phyloP scores from a whole-genome alignment of 768 basidiomycete species.

The Dioszegia hungarica region DNA sequence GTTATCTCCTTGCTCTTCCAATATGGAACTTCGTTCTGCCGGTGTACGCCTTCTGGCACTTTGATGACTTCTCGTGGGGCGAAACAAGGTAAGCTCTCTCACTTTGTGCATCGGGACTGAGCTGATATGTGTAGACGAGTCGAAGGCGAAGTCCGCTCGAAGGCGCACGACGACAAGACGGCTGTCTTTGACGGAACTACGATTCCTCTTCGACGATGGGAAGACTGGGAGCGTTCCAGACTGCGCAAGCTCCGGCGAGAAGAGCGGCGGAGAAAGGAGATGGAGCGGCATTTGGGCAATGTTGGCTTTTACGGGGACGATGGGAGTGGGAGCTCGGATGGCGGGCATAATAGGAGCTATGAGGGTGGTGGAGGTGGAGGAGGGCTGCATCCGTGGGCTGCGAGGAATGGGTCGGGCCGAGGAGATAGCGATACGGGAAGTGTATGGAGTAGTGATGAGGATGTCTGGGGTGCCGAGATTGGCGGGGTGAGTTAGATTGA shows the following conservation, averaged over 20 bases:
- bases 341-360: neutral
- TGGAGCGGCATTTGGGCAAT: slow-evolving; percentile 59
- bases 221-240: slow-evolving; percentile 96
- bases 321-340: slow-evolving; percentile 5
- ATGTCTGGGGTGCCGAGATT: slow-evolving; percentile 92
- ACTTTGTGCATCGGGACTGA: neutral
- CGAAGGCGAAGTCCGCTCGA: slow-evolving; percentile 77
- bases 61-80: slow-evolving; percentile 99
- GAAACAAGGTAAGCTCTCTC: slow-evolving; percentile 79
- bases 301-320: slow-evolving; percentile 12
- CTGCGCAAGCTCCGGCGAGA: slow-evolving; percentile 85
- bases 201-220: slow-evolving; percentile 95
- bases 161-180: slow-evolving; percentile 62
- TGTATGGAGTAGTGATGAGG: slow-evolving; percentile 73
- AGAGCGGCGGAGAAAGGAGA: slow-evolving; percentile 60
- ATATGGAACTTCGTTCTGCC: slow-evolving; percentile 95
- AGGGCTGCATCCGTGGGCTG: slow-evolving; percentile 21
- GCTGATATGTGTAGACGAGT: slow-evolving; percentile 65
- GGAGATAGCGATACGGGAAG: slow-evolving; percentile 63
- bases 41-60: slow-evolving; percentile 97
- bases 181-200: slow-evolving; percentile 56
- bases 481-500: slow-evolving; percentile 56
- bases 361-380: slow-evolving; percentile 13
- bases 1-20: slow-evolving; percentile 86
- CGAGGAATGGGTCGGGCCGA: slow-evolving; percentile 13